Base-by-base conservation (phyloP, 257 asterid genomes). In the Ballota nigra region DNA sequence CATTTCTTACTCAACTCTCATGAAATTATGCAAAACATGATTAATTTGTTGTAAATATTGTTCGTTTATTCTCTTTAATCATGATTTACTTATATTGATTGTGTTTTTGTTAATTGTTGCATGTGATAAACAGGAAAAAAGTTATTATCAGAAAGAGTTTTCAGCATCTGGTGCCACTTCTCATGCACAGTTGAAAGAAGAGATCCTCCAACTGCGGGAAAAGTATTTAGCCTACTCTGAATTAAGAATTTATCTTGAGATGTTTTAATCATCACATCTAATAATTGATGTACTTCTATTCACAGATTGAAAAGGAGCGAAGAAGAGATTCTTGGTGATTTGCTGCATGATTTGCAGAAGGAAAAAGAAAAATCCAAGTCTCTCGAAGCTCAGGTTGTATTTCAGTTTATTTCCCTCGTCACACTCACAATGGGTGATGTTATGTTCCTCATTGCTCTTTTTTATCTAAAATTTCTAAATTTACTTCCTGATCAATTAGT, bases 331-430 rank as follows among this genome's bases (percentile, higher is more conserved):
- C 79, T 89, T 26, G 98, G 97, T 76, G 99, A 92, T 69, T 64
- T 92, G 75, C 80, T 89, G 71, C 76, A 74, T 28, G 99, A 92
- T 79, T 77, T 92, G 31, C 87, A 82, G 53, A 62, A 70, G 16
- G 98, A 89, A 81, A 92, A 79, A 80, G 95, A 81, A 56, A 88
- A 72, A 80, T 66, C 83, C 86, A 83, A 82, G 73, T 82, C 91
- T 71, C 86, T 92, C 16, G 97, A 88, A 81, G 81, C 82, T 76
- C 84, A 95, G 98, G 99, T 94, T 64, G 66, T 45, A 47, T 33
- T 57, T 36, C 61, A 22, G 33, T 61, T 6, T 24, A 11, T 41
- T 36, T 71, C 68, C 43, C 71, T 52, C 22, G 51, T 63, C 5
- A 16, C 58, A 63, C 51, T 63, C 8, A 10, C 51, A 63, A 29